These are phyloP conservation scores for Cercospora brassicicola DNA, from an alignment of 2,329 filamentous ascomycete genomes.

Conservation along the genomic window DNA sequence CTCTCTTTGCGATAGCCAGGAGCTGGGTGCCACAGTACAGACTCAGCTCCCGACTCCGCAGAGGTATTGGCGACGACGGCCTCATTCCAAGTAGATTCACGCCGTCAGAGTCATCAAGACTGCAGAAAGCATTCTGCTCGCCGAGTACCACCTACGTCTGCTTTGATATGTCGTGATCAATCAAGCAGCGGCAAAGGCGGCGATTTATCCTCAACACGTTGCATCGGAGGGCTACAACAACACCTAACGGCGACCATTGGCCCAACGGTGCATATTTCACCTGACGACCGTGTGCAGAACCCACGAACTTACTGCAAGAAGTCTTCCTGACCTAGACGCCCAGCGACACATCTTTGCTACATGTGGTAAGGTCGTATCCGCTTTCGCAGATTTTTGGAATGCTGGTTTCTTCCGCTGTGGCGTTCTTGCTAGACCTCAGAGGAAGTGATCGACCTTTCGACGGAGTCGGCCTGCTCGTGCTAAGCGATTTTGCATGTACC, in stretches of 20 bases:
- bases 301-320: background rate
- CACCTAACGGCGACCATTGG: background rate
- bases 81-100: background rate
- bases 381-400: background rate
- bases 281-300: background rate
- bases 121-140: background rate
- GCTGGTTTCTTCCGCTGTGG: background rate
- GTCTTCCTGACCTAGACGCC: background rate
- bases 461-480: background rate
- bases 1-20: background rate
- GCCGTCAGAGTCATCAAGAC: background rate
- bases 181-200: background rate
- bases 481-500: background rate
- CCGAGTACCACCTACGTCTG: background rate
- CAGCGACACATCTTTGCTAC: background rate
- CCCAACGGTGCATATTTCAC: background rate
- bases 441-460: conserved; percentile 2
- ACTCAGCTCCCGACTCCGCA: background rate
- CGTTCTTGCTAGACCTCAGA: background rate
- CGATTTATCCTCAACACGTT: background rate
- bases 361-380: background rate
- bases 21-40: background rate
- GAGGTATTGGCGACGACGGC: background rate
- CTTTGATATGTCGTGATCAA: background rate
- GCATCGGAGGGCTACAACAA: background rate